Base-by-base conservation (phyloP, 2,329 filamentous ascomycete genomes). In the Tolypocladium amazonense region DNA sequence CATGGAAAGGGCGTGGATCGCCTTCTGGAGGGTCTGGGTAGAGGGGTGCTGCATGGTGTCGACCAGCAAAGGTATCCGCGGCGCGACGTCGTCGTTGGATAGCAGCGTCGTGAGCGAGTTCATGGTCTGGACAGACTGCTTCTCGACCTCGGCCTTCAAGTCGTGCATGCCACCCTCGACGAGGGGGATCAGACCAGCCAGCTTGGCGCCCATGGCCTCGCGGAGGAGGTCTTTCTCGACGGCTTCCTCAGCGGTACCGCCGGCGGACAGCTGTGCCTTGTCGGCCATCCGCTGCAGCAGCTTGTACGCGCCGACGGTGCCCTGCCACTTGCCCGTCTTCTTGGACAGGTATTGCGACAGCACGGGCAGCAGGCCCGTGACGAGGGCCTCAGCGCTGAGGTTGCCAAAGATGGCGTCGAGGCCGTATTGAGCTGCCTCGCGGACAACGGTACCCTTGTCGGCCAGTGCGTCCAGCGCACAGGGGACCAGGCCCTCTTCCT, bases 111-210 rank as follows among this genome's bases (percentile, higher is more conserved):
- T 96, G 59, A 99, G 81, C 41, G 91, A 89, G 68, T 84, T 90
- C 93, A 99, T 97, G 56, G 93, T 90, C 75, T 89, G 88, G 70
- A 90, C 79, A n/a, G 94, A 87, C 77, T 95, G 90, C 79, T 96
- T 97, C 73, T 86, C 82, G 37, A 90, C 87, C 70, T 97, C 94
- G 56, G 79, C 71, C 81, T 99, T 99, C 72, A 99, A 81, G 73
- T 99, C 94, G 76, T 97, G 92, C 93, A 99, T 97, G 67, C 91
- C 91, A 58, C 81, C 82, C 76, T 97, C 94, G 60, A 95, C 92
- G 52, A 97, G 79, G 30, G 94, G 94, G 64, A 99, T 97, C 66
- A 99, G 78, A 57, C 85, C 82, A 65, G 93, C 92, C 58, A 97
- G 81, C 73, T 88, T 89, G 71, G 86, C 88, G 65, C 95, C 93